These are phyloP conservation scores for Ogataea methanolica DNA, from an alignment of 805 yeast species.

Conservation along the genomic window DNA sequence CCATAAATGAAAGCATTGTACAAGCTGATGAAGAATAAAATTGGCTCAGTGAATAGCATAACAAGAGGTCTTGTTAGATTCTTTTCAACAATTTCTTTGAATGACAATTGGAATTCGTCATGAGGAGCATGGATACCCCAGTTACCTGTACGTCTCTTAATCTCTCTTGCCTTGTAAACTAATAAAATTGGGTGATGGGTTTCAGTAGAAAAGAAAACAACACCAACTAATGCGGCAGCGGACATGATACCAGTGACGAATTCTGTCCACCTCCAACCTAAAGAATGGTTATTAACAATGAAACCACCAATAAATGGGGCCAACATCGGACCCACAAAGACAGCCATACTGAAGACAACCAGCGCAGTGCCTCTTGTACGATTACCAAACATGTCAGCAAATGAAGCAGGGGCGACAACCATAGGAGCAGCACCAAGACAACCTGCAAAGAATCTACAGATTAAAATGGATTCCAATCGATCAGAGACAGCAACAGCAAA, in stretches of 20 bases:
- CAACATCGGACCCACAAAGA: slow-evolving; percentile 73
- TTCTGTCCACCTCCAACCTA: slow-evolving; percentile 84
- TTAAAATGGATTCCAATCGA: slow-evolving; percentile 69
- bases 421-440: slow-evolving; percentile 80
- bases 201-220: slow-evolving; percentile 51
- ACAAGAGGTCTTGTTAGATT: slow-evolving; percentile 63
- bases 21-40: slow-evolving; percentile 59
- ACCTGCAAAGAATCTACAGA: slow-evolving; percentile 79
- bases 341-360: slow-evolving; percentile 63
- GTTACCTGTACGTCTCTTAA: slow-evolving; percentile 67
- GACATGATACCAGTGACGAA: slow-evolving; percentile 66
- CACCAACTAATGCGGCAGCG: slow-evolving; percentile 31
- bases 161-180: slow-evolving; percentile 53
- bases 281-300: slow-evolving; percentile 43
- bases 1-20: slow-evolving; percentile 81
- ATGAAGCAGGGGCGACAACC: slow-evolving; percentile 81
- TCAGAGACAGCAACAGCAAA: slow-evolving; percentile 78
- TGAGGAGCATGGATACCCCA: slow-evolving; percentile 82
- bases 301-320: slow-evolving; percentile 80
- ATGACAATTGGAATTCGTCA: slow-evolving; percentile 53
- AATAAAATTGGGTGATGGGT: slow-evolving; percentile 69
- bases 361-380: slow-evolving; percentile 71
- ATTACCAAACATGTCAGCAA: slow-evolving; percentile 75
- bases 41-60: slow-evolving; percentile 70
- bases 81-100: slow-evolving; percentile 57